Evolutionary conservation across 2,329 filamentous ascomycete species (phyloP).

Genomic region (Talaromyces sp.): DNA sequence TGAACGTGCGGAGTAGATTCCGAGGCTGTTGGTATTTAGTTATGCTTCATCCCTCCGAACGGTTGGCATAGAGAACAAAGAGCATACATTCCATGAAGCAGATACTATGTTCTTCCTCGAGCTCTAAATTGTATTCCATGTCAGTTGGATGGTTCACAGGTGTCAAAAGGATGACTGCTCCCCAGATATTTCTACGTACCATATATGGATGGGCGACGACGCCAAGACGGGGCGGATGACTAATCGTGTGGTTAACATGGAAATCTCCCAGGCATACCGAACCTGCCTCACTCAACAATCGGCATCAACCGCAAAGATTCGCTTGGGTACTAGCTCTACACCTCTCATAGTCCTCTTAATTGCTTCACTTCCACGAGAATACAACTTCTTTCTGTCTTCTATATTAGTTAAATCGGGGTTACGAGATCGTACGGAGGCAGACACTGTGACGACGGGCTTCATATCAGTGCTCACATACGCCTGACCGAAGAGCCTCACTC

Average conservation of each 20-base stretch:
- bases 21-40: too few relatives aligned
- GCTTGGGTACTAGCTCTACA: conserved; percentile 3
- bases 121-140: too few relatives aligned
- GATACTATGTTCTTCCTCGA: too few relatives aligned
- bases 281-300: conserved; percentile 37
- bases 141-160: too few relatives aligned
- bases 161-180: neutral
- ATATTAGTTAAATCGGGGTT: neutral
- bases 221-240: conserved; percentile 26
- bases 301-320: conserved; percentile 13
- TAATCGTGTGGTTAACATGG: conserved; percentile 31
- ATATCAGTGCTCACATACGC: neutral
- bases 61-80: too few relatives aligned
- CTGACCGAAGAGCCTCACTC: conserved; percentile 1
- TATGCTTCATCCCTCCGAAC: too few relatives aligned
- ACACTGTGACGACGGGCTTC: neutral
- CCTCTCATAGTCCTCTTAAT: neutral
- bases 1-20: too few relatives aligned
- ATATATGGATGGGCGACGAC: neutral
- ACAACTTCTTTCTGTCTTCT: neutral
- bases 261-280: conserved; percentile 37
- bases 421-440: neutral
- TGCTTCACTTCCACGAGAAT: neutral
- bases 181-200: neutral
- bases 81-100: too few relatives aligned